These are phyloP conservation scores for Komagataella mondaviorum DNA, from an alignment of 805 yeast genomes.

Conservation along the genomic window DNA sequence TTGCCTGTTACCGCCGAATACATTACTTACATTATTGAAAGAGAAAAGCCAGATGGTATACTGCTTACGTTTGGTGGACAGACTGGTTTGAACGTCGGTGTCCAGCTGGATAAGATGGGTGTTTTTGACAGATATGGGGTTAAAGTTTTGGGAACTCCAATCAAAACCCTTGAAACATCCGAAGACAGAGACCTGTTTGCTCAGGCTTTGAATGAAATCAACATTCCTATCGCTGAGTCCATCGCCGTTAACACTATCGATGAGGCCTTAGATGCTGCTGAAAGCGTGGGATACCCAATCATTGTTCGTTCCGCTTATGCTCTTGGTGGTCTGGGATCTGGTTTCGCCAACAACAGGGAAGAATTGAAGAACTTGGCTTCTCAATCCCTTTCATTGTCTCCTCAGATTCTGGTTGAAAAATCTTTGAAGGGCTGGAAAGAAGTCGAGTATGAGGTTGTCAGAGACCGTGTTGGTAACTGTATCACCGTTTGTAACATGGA, in stretches of 20 bases:
- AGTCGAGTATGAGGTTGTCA: constrained; percentile 95
- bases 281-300: constrained; percentile 81
- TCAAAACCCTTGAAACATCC: constrained; percentile 86
- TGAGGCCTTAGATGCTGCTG: constrained; percentile 88
- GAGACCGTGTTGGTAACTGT: constrained; percentile 94
- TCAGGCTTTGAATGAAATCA: constrained; percentile 85
- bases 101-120: constrained; percentile 88
- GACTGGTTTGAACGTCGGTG: constrained; percentile 94
- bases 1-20: constrained; percentile 96
- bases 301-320: constrained; percentile 97
- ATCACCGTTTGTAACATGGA: constrained; percentile 99
- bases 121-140: constrained; percentile 81
- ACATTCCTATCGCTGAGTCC: constrained; percentile 94
- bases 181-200: constrained; percentile 97
- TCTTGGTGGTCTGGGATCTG: constrained; percentile 95
- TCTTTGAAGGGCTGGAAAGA: constrained; percentile 99
- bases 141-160: constrained; percentile 96
- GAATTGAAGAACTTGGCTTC: constrained; percentile 83
- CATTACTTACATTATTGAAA: constrained; percentile 86
- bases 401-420: constrained; percentile 92
- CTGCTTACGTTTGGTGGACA: constrained; percentile 97
- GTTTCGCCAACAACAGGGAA: constrained; percentile 74
- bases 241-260: constrained; percentile 91
- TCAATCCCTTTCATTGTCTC: constrained; percentile 79
- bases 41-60: constrained; percentile 94